Conservation (phyloP, 495 filamentous ascomycete species). For the Aspergillus funiculosus region DNA sequence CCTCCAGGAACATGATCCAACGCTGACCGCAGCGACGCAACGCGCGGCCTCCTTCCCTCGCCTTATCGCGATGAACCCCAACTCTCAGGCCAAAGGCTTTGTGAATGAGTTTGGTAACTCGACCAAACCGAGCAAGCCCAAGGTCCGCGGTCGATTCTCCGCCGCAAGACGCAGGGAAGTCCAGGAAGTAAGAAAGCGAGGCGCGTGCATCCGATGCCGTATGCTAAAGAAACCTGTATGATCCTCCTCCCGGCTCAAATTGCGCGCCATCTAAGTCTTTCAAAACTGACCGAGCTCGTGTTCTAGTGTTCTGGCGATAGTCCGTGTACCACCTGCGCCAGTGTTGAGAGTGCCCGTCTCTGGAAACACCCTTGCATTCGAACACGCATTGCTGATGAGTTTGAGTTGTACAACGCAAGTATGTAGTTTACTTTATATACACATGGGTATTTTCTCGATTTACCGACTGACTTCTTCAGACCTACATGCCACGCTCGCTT, state of each 20-base stretch:
- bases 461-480: constrained; percentile 32
- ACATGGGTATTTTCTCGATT: background rate
- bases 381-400: constrained; percentile 66
- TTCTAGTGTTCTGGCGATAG: constrained; percentile 63
- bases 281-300: constrained; percentile 14
- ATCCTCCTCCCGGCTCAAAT: background rate
- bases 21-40: constrained; percentile 42
- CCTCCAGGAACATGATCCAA: constrained; percentile 42
- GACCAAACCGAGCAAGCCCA: constrained; percentile 48
- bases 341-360: constrained; percentile 68
- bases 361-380: constrained; percentile 79
- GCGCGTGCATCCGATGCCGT: constrained; percentile 79
- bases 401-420: constrained; percentile 65
- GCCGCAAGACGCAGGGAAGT: constrained; percentile 67
- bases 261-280: background rate
- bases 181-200: constrained; percentile 70
- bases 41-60: constrained; percentile 45
- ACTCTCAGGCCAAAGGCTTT: constrained; percentile 50
- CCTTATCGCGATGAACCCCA: constrained; percentile 52
- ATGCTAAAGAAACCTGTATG: constrained; percentile 75
- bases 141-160: constrained; percentile 63
- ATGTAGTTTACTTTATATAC: constrained; percentile 19
- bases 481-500: constrained; percentile 62
- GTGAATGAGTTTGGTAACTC: constrained; percentile 52
- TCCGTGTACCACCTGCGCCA: constrained; percentile 76